Conservation (phyloP, 2,329 filamentous ascomycete genomes). For the Xylaria polymorpha region DNA sequence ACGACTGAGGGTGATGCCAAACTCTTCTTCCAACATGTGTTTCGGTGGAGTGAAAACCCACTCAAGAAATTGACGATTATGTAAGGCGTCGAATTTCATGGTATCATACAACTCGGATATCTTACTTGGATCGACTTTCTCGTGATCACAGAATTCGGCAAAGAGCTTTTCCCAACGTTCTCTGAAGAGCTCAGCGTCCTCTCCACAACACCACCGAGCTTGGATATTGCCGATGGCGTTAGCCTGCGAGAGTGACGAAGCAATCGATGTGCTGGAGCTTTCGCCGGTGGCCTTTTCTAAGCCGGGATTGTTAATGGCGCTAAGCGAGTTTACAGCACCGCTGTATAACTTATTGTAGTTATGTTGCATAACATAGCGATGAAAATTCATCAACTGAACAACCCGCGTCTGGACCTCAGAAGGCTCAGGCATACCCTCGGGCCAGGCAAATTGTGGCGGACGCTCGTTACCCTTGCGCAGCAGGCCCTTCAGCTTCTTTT, state of each 20-base stretch:
- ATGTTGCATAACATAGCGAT: slow-evolving; percentile 92
- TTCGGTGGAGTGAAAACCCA: slow-evolving; percentile 95
- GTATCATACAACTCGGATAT: slow-evolving; percentile 98
- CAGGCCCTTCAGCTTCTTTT: slow-evolving; percentile 97
- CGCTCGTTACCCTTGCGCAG: slow-evolving; percentile 92
- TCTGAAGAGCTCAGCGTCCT: slow-evolving; percentile 93
- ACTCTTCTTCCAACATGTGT: slow-evolving; percentile 79
- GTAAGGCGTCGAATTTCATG: slow-evolving; percentile 98
- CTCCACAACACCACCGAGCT: slow-evolving; percentile 93
- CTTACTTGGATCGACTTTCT: slow-evolving; percentile 98
- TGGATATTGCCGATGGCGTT: slow-evolving; percentile 79
- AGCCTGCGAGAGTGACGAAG: slow-evolving; percentile 67
- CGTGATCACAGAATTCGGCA: slow-evolving; percentile 92
- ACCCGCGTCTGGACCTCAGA: slow-evolving; percentile 92
- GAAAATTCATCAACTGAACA: slow-evolving; percentile 97
- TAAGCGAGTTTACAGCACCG: slow-evolving; percentile 72
- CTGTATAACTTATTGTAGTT: slow-evolving; percentile 87
- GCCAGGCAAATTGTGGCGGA: slow-evolving; percentile 98
- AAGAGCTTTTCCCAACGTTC: slow-evolving; percentile 99
- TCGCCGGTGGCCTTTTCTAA: slow-evolving; percentile 59
- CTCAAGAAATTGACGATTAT: slow-evolving; percentile 95
- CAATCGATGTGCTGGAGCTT: slow-evolving; percentile 56
- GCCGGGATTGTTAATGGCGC: slow-evolving; percentile 64
- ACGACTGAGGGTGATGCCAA: slow-evolving; percentile 57
- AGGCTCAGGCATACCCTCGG: slow-evolving; percentile 91